Base-by-base conservation (phyloP, 306 rosid genomes). In the Trifolium repens region DNA sequence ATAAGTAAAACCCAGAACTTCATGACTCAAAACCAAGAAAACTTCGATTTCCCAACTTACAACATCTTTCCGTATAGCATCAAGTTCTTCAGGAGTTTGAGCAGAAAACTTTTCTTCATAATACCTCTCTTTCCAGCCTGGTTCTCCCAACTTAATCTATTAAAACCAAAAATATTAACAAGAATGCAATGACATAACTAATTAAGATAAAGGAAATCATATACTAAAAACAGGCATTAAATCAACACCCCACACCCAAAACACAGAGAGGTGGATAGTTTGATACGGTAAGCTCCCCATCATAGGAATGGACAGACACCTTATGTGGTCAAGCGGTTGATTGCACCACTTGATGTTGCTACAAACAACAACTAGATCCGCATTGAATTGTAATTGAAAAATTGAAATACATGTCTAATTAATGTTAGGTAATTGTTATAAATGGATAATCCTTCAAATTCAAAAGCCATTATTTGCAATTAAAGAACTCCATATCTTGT, bases 111-210 rank as follows among this genome's bases (percentile, higher is more conserved):
- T 96, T 50, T 90, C 98, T 74, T 90, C 96, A 75, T 96, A 96
- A 82, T 96, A 96, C 76, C 98, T 92, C 74, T 96, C 99, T 83
- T 87, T 96, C 99, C 99, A 92, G 72, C 99, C 99, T 8, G 92
- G 88, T 65, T 53, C 92, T 26, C 98, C 99, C 93, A 96, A 83
- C 81, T 87, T 92, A 73, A 92, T 80, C 99, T 96, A 74, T 82
- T 9, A 13, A 72, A 76, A 32, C 17, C 11, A 77, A 60, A 77
- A 16, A 39, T 14, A 68, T 34, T 15, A 81, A 54, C 75, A 1
- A 50, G 17, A 44, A 34, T 65, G 10, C 42, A 55, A 16, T 39
- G 14, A 63, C 55, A 57, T 50, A 71, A 54, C 40, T 35, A 54
- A 13, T 44, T 24, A 53, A 44, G 53, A 40, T 15, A 55, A 57